Base-by-base conservation (phyloP, 768 basidiomycete species). In the Leccinum olivaceopallidum region DNA sequence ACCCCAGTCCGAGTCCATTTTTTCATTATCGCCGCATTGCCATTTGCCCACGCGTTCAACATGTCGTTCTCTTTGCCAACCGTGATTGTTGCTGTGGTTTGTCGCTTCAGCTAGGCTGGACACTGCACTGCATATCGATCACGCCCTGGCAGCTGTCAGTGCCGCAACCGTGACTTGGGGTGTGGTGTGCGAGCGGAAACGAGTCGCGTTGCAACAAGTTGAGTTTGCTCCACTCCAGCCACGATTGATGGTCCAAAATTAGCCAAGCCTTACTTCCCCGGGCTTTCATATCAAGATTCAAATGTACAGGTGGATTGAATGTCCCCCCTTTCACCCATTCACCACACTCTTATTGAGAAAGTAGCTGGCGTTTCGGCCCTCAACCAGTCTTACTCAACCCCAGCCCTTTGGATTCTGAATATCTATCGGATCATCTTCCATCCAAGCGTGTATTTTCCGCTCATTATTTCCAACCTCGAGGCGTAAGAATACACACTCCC, bases 381-480 rank as follows among this genome's bases (percentile, higher is more conserved):
- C 59, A 58, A 55, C 52, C 28, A 14, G 7, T 24, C 9, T 18
- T 18, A 39, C 14, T 16, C 6, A 8, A 42, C 30, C 9, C 61
- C 20, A 57, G 24, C 12, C 62, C 60, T 47, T 54, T 20, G 16
- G 39, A 37, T 62, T 44, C 52, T n/a, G 16, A 32, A 55, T 53
- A 59, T 59, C 50, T 57, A 58, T 71, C 62, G 39, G 55, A 28
- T 66, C 62, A 63, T 61, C 59, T 58, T 36, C 55, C 13, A 54
- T 57, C 22, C 22, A 56, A 50, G 28, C 22, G 59, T 56, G 59
- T 62, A 61, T 58, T 42, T 62, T 52, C n/a, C 13, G 5, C 7
- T 32, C 50, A 56, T 59, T 65, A 47, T 42, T 24, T 26, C 57
- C 61, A 30, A 62, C 65, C 65, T 71, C 67, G 67, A 63, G 69